Evolutionary conservation across 495 filamentous ascomycete genomes (phyloP).

Genomic region (Articulospora tetracladia): DNA sequence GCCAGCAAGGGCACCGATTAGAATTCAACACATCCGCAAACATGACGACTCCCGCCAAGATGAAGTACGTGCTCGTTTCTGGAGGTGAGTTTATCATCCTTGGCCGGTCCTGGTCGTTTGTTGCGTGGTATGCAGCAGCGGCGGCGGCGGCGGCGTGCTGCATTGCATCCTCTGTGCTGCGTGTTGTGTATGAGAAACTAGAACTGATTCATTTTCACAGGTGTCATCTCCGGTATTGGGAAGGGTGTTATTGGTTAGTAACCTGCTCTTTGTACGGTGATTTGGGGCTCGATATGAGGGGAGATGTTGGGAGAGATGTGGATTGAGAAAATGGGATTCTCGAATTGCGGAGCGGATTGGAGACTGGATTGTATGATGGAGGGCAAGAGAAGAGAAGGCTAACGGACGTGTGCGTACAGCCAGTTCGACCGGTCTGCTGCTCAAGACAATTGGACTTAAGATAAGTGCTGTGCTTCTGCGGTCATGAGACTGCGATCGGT

Average conservation of each 20-base stretch:
- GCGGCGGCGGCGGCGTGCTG: too few species aligned
- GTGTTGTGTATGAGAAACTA: background rate
- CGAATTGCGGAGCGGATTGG: background rate
- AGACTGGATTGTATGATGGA: background rate
- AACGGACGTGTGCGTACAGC: conserved; percentile 34
- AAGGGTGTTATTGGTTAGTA: conserved; percentile 74
- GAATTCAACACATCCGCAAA: conserved; percentile 1
- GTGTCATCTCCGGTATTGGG: conserved; percentile 77
- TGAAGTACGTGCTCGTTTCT: conserved; percentile 84
- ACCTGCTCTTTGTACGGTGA: background rate
- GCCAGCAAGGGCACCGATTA: conserved; percentile 21
- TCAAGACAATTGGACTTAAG: conserved; percentile 74
- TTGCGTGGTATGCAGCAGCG: too few species aligned
- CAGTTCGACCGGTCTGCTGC: conserved; percentile 68
- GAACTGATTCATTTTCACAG: conserved; percentile 30
- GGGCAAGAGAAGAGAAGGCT: background rate
- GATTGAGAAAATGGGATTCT: conserved; percentile 18
- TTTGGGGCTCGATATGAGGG: conserved; percentile 20
- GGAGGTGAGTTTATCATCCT: conserved; percentile 51
- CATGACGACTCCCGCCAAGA: conserved; percentile 37
- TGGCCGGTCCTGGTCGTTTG: background rate
- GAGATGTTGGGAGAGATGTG: conserved; percentile 15
- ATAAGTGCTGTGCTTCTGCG: conserved; percentile 5
- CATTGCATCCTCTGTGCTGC: too few species aligned
- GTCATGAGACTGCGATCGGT: conserved; percentile 24